phyloP scores from a whole-genome alignment of 352 stramenopile species.

The Globisporangium nunn region DNA sequence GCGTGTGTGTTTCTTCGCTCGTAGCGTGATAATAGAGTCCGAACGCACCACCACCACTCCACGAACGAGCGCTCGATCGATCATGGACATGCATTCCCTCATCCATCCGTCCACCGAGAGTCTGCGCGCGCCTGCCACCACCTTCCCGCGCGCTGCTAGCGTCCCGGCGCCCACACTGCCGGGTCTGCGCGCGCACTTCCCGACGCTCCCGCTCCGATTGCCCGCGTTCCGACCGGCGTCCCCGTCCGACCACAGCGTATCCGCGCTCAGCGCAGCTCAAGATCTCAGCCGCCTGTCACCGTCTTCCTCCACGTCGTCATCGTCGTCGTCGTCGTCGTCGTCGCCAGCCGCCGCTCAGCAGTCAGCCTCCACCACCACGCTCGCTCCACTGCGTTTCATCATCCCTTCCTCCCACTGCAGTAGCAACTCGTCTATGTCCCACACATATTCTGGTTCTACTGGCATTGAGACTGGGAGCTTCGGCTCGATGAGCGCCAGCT shows the following conservation, averaged over 20 bases:
- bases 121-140: constrained; percentile 7
- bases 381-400: constrained; percentile 71
- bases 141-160: constrained; percentile 13
- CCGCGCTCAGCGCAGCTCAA: not conserved
- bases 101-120: constrained; percentile 35
- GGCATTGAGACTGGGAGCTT: constrained; percentile 12
- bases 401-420: constrained; percentile 52
- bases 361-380: constrained; percentile 11
- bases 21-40: constrained; percentile 4
- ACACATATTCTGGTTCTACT: constrained; percentile 13
- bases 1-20: not conserved
- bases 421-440: constrained; percentile 18
- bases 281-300: constrained; percentile 22
- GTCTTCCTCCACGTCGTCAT: constrained; percentile 1
- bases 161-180: constrained; percentile 14
- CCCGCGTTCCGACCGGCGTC: constrained; percentile 20
- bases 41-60: not conserved
- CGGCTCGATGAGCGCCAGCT: constrained; percentile 10
- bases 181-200: constrained; percentile 36
- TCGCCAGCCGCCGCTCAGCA: constrained; percentile 4
- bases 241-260: not conserved
- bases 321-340: constrained; percentile 19
- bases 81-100: constrained; percentile 75
- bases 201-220: constrained; percentile 35
- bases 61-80: constrained; percentile 1